These are phyloP conservation scores for Schrenkiella parvula DNA, from an alignment of 345 rosid species.

Conservation along the genomic window DNA sequence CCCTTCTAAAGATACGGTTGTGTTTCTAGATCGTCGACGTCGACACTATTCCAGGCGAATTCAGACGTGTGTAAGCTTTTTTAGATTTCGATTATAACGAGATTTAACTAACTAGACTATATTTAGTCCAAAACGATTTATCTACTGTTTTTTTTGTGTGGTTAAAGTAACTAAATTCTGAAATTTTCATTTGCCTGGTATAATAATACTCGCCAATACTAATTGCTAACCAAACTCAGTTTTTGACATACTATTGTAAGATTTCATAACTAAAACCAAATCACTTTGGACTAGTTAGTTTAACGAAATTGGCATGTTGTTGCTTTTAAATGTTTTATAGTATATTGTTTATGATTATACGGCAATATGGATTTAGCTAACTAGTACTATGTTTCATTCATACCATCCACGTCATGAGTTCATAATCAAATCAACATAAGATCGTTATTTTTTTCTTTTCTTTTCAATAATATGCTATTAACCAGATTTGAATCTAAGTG, in stretches of 20 bases:
- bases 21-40: constrained; percentile 46
- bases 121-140: constrained; percentile 1
- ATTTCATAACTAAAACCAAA: neutral
- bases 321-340: no score
- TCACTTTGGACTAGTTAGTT: neutral
- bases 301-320: neutral
- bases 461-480: neutral
- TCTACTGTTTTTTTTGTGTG: neutral
- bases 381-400: neutral
- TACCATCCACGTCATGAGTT: neutral
- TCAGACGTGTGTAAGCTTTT: constrained; percentile 39
- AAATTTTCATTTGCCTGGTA: neutral
- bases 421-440: neutral
- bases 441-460: neutral
- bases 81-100: constrained; percentile 5
- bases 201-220: neutral
- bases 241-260: neutral
- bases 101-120: constrained; percentile 12
- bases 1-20: constrained; percentile 4
- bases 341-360: neutral
- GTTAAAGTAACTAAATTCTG: neutral
- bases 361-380: neutral
- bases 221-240: neutral
- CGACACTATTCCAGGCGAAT: constrained; percentile 25
- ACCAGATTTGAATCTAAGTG: no score